A percentile compares a stretch with the other conserved stretches of the same genome.
phyloP scores from a whole-genome alignment of 345 rosid genomes.

The Raphanus sativus region DNA sequence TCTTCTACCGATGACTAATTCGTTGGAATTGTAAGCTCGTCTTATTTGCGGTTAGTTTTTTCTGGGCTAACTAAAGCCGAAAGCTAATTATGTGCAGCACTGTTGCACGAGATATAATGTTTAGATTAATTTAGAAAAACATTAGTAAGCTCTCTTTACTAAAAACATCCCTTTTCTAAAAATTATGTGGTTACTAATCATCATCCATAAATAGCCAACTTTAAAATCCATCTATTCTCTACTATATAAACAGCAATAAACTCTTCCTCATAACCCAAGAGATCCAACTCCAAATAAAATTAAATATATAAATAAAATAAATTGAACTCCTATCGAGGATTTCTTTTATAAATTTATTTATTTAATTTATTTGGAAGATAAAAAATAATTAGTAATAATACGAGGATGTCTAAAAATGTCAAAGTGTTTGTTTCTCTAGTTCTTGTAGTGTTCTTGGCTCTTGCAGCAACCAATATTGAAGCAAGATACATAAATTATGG shows the following conservation, averaged over 20 bases:
- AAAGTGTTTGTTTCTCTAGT: conserved; percentile 10
- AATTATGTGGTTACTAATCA: neutral
- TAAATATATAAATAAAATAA: conserved; percentile 4
- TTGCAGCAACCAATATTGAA: conserved; percentile 11
- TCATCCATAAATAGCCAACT: neutral
- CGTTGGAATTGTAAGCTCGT: neutral
- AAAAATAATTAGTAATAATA: neutral
- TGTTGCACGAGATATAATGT: neutral
- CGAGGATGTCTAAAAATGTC: conserved; percentile 22
- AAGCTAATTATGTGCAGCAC: neutral
- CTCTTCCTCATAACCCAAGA: neutral
- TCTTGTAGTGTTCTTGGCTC: conserved; percentile 13
- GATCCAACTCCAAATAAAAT: neutral
- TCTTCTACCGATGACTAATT: too few relatives aligned
- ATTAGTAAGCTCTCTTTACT: neutral
- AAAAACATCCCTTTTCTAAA: neutral
- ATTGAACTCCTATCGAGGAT: conserved; percentile 1
- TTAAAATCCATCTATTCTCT: neutral
- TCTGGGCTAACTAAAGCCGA: neutral
- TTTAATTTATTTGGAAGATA: conserved; percentile 5
- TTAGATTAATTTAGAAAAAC: neutral
- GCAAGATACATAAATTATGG: neutral
- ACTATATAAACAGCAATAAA: neutral
- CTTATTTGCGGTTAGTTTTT: neutral
- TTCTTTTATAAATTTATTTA: conserved; percentile 6